These are phyloP conservation scores for Gaultheria prostrata DNA, from an alignment of 148 eudicot genomes.

Conservation along the genomic window DNA sequence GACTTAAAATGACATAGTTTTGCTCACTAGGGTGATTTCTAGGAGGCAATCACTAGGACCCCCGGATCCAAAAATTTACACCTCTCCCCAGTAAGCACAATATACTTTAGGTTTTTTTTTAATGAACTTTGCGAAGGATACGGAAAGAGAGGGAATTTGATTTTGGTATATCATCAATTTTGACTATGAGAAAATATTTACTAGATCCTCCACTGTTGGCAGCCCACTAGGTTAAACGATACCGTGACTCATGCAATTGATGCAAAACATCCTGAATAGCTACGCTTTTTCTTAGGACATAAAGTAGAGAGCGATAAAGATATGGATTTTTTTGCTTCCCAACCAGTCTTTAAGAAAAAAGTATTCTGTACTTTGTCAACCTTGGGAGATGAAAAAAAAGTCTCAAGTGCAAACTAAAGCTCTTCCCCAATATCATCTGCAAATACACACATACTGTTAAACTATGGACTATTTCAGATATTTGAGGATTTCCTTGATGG, in stretches of 20 bases:
- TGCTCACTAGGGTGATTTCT: no score
- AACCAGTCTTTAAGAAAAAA: neutral
- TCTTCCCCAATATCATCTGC: slow-evolving; percentile 30
- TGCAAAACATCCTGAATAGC: neutral
- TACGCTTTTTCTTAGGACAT: neutral
- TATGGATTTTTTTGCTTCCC: neutral
- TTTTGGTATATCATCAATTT: neutral
- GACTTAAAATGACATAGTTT: no score
- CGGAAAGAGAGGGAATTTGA: neutral
- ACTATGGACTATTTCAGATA: slow-evolving; percentile 19
- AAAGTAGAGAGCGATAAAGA: neutral
- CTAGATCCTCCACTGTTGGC: neutral
- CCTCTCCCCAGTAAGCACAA: neutral
- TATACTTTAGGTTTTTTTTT: neutral
- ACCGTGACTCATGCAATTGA: neutral
- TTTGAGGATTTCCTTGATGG: slow-evolving; percentile 33
- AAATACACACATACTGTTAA: slow-evolving; percentile 22
- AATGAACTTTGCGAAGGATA: neutral
- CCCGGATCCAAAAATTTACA: no score
- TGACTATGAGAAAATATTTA: neutral
- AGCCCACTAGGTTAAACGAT: neutral
- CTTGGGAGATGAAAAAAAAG: neutral
- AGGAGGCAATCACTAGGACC: no score
- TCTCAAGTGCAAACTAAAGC: slow-evolving; percentile 5
- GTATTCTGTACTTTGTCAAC: neutral